Conservation (phyloP, 441 rosid genomes). For the Populus hybrid region DNA sequence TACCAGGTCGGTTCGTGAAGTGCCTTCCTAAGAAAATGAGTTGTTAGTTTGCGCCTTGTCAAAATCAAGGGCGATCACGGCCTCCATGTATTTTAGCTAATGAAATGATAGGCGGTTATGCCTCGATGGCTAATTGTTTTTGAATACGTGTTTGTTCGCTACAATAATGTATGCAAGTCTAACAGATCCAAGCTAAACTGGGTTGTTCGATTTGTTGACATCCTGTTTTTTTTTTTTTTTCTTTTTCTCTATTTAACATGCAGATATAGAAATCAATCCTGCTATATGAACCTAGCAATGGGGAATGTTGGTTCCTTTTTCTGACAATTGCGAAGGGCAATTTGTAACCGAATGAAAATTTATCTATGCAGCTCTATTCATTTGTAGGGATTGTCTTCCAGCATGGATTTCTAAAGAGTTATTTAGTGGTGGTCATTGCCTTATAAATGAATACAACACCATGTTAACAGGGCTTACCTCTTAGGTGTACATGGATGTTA, state of each 20-base stretch:
- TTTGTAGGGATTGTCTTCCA: not conserved
- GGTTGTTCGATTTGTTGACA: not conserved
- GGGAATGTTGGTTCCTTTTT: not conserved
- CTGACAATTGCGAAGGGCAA: not conserved
- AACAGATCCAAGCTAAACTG: not conserved
- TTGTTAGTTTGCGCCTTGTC: not conserved
- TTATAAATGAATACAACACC: not conserved
- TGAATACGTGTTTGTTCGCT: not conserved
- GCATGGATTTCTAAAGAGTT: not conserved
- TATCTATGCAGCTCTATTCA: not conserved
- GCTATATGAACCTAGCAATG: not conserved
- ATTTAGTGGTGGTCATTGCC: not conserved
- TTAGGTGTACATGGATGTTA: not conserved
- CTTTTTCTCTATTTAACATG: too few relatives aligned
- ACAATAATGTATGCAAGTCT: not conserved
- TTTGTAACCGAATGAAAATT: not conserved
- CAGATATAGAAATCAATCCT: too few relatives aligned
- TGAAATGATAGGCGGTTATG: not conserved
- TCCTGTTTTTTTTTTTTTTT: too few relatives aligned
- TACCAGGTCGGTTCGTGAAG: not conserved
- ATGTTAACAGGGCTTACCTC: not conserved
- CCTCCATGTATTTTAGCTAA: not conserved
- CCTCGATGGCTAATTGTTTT: not conserved
- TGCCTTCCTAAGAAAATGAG: not conserved
- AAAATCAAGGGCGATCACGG: not conserved